phyloP scores from a whole-genome alignment of 106 monocot genomes.

The Dendrobium chrysotoxum region DNA sequence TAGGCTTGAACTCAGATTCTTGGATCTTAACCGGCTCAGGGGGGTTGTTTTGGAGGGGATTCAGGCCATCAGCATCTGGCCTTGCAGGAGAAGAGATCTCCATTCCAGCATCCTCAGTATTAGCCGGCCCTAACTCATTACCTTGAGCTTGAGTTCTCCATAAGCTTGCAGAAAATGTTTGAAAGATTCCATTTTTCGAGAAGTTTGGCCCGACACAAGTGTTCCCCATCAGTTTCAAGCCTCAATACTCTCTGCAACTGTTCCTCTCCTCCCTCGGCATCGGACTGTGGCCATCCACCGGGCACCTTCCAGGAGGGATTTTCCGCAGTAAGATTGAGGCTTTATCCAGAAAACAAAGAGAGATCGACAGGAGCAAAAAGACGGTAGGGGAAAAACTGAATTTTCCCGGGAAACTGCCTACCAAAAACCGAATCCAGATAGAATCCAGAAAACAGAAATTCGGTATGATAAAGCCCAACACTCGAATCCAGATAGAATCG shows the following conservation, averaged over 20 bases:
- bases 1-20: background rate
- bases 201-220: constrained; percentile 7
- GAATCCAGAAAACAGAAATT: background rate
- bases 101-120: background rate
- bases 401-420: background rate
- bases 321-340: background rate
- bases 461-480: background rate
- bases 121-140: background rate
- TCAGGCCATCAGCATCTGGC: background rate
- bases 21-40: constrained; percentile 9
- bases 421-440: background rate
- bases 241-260: background rate
- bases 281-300: background rate
- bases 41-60: background rate
- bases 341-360: background rate
- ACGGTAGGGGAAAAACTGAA: background rate
- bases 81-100: background rate
- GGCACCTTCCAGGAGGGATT: background rate
- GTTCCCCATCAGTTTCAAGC: constrained; percentile 10
- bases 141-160: background rate
- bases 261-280: background rate
- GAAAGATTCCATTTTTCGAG: constrained; percentile 9
- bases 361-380: background rate
- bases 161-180: constrained; percentile 7
- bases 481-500: background rate